Base-by-base conservation (phyloP, 164 flowering plant genomes). In the Tetracentron sinense region DNA sequence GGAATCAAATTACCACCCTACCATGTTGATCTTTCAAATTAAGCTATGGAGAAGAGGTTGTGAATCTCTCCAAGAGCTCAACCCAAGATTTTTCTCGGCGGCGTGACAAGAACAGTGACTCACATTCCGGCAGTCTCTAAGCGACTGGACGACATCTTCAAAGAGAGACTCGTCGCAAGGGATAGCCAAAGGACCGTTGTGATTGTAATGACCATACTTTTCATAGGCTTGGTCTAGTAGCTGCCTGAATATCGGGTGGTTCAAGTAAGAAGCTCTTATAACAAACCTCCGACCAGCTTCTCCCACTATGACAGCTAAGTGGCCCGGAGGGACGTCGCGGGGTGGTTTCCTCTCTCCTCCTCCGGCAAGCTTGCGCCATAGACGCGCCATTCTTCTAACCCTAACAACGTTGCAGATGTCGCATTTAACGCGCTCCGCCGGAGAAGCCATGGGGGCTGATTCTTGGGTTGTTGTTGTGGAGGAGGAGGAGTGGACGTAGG, bases 241-340 rank as follows among this genome's bases (percentile, higher is more conserved):
- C 49, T 67, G 51, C 56, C 21, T 35, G 52, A 77, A 64, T 31
- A 73, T 42, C 21, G 77, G 70, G 30, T 69, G 72, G 68, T 70
- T 73, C 58, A 70, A 33, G 60, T 70, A 64, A 23, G 68, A 57
- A 2, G 77, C 60, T 54, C 52, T 70, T 23, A 69, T 64, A 25
- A 76, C 63, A 52, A 69, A 72, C 67, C 76, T 66, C 27, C 31
- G 33, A 10, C 66, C 33, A 17, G 67, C 51, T 30, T 67, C 71
- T 10, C 76, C 74, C 0, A 69, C 69, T 12, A 25, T 22, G 25
- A 73, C 72, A 8, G 79, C 72, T 10, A 67, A 21, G 54, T 76
- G 76, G 6, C 73, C 74, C 1, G 69, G 71, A 29, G 76, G 75
- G 47, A 75, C 73, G 46, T 72, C 75, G 14, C 27, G n/a, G 19